Percentiles rank a stretch among this genome's conserved stretches.
These are phyloP conservation scores for Hyparrhenia diplandra DNA, from an alignment of 176 grass and related monocot species.

Conservation along the genomic window DNA sequence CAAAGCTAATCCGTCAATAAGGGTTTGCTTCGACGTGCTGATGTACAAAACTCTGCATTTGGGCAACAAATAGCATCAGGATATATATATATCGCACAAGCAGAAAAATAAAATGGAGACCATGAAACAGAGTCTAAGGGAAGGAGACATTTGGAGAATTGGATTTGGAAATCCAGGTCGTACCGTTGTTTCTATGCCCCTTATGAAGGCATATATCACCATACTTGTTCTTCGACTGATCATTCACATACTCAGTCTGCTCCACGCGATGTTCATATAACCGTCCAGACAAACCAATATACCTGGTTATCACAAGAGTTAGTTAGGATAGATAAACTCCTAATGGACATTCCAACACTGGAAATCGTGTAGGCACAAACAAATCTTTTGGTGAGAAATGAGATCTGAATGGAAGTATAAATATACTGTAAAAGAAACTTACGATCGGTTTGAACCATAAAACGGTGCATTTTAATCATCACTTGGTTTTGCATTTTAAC, in stretches of 20 bases:
- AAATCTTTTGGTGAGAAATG: too few relatives aligned
- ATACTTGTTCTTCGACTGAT: slow-evolving; percentile 93
- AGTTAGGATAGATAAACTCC: background rate
- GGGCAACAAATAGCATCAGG: background rate
- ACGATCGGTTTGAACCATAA: too few relatives aligned
- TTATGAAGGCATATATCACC: too few relatives aligned
- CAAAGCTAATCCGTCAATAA: background rate
- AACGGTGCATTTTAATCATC: background rate
- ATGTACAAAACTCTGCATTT: slow-evolving; percentile 73
- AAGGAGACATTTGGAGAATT: background rate
- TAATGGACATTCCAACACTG: background rate
- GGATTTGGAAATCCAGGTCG: slow-evolving; percentile 30
- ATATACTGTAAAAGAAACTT: too few relatives aligned
- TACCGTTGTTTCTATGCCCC: too few relatives aligned
- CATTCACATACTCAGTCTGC: slow-evolving; percentile 95
- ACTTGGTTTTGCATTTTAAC: slow-evolving; percentile 8
- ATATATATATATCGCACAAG: too few relatives aligned
- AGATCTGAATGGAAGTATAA: too few relatives aligned
- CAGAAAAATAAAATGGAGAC: too few relatives aligned
- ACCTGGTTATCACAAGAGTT: too few relatives aligned
- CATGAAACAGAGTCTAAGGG: too few relatives aligned
- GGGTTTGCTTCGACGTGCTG: slow-evolving; percentile 52
- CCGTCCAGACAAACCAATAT: slow-evolving; percentile 90
- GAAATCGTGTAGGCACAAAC: background rate
- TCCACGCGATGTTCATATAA: slow-evolving; percentile 98